Evolutionary conservation across 2,329 filamentous ascomycete genomes (phyloP).

Genomic region (Penicillium sp.): DNA sequence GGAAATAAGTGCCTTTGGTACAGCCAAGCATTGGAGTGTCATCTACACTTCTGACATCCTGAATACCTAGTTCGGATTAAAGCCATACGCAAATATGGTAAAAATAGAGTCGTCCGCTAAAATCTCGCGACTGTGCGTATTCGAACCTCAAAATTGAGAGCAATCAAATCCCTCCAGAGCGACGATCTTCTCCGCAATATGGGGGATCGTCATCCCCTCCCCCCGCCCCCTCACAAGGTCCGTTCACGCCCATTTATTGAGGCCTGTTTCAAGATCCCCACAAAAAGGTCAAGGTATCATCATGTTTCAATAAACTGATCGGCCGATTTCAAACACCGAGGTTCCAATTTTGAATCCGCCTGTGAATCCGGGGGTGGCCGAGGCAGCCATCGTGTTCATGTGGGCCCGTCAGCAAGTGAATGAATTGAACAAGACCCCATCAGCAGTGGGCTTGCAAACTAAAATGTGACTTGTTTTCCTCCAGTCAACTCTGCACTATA

Average conservation of each 20-base stretch:
- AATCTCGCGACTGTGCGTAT: neutral
- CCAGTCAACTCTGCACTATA: neutral
- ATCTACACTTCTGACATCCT: neutral
- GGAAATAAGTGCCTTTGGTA: neutral
- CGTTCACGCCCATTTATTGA: neutral
- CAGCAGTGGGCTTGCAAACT: neutral
- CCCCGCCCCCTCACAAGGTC: neutral
- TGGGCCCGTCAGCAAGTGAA: neutral
- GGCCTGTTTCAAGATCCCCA: neutral
- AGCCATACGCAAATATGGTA: neutral
- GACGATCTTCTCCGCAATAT: conserved; percentile 4
- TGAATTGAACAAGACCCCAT: neutral
- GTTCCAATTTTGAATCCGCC: neutral
- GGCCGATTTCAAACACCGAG: neutral
- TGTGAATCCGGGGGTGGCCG: neutral
- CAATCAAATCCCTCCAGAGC: neutral
- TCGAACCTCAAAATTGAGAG: neutral
- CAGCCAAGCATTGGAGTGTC: neutral
- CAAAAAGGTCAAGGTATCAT: neutral
- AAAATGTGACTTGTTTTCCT: neutral
- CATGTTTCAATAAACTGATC: neutral
- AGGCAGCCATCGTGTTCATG: neutral
- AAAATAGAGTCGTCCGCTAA: neutral
- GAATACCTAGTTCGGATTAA: neutral
- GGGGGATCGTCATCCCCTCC: neutral